These are phyloP conservation scores for Paecilomyces formosus DNA, from an alignment of 2,329 filamentous ascomycete genomes.

Conservation along the genomic window DNA sequence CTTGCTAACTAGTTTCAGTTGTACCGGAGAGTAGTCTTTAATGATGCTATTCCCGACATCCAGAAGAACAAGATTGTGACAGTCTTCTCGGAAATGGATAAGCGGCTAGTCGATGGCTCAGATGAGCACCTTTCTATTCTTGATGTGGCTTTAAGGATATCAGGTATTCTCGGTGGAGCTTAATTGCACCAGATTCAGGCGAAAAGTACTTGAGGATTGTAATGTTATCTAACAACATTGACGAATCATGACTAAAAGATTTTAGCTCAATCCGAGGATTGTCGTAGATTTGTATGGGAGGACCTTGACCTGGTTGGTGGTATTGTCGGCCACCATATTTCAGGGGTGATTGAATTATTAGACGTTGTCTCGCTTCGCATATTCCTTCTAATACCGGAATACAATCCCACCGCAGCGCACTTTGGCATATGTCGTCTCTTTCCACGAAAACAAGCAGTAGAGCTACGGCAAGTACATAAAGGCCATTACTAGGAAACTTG, in stretches of 20 bases:
- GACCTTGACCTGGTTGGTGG: too few relatives aligned
- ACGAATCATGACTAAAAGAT: neutral
- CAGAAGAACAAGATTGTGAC: slow-evolving; percentile 88
- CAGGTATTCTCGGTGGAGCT: slow-evolving; percentile 53
- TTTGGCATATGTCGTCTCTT: neutral
- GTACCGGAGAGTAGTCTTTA: slow-evolving; percentile 74
- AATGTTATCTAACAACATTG: neutral
- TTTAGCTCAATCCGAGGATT: too few relatives aligned
- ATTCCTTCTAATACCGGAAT: too few relatives aligned
- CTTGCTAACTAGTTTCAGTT: slow-evolving; percentile 9
- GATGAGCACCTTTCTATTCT: slow-evolving; percentile 91
- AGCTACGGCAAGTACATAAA: too few relatives aligned
- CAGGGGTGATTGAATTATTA: too few relatives aligned
- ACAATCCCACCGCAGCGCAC: neutral
- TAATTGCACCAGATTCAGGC: slow-evolving; percentile 5
- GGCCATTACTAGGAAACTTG: too few relatives aligned
- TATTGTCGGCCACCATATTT: too few relatives aligned
- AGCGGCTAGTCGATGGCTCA: slow-evolving; percentile 85
- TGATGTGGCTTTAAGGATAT: slow-evolving; percentile 76
- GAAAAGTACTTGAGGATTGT: neutral
- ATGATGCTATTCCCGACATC: slow-evolving; percentile 73
- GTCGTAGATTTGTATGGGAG: too few relatives aligned
- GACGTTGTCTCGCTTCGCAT: too few relatives aligned
- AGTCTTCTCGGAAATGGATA: slow-evolving; percentile 89
- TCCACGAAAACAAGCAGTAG: too few relatives aligned